Evolutionary conservation across 352 stramenopile species (phyloP), one percentile per base, ranked within the genome.

Genomic region (Aphanomyces astaci): DNA sequence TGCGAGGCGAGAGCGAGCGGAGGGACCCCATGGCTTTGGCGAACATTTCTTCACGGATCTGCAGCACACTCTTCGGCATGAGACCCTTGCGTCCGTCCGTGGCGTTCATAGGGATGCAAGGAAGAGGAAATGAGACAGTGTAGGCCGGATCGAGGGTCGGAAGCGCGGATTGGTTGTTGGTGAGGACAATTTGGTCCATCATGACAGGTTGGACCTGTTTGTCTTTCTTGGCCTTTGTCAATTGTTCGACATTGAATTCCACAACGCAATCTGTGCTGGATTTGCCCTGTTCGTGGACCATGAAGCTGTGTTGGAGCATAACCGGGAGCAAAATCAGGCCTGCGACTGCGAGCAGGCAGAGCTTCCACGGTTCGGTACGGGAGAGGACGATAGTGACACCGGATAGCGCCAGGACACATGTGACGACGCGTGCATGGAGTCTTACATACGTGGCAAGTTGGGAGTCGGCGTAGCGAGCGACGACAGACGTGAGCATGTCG

Each of bases 1-100:
- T 79, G 64, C 84, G 82, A 36, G 82, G 84, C 59, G 84, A 90
- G 49, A 92, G 85, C 73, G 82, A 87, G 73, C 76, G 90, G 57
- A 92, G 71, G 27, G 81, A 78, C 40, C 81, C 81, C 84, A 92
- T 92, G 3, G 84, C 84, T 57, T 76, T 74, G 4, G 84, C 84
- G 59, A 92, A 92, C 22, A 81, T 87, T 45, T 86, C 75, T 63
- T 90, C 75, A 27, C 84, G 82, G 5, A 79, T 80, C 43, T 88
- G 82, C 10, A 68, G 33, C 0, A 68, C 62, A 22, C 59, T 52
- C 51, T 68, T 68, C 9, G 62, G 49, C 62, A 68, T 68, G 13
- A 68, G 9, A 22, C 62, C 62, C 43, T 68, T 68, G n/a, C 62
- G 62, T n/a, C 17, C 24, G 30, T 22, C 30, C 13, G 27, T 1